A percentile compares a stretch with the other conserved stretches of the same genome.
phyloP scores from a whole-genome alignment of 2,329 filamentous ascomycete genomes.

The Byssoonygena ceratinophila region DNA sequence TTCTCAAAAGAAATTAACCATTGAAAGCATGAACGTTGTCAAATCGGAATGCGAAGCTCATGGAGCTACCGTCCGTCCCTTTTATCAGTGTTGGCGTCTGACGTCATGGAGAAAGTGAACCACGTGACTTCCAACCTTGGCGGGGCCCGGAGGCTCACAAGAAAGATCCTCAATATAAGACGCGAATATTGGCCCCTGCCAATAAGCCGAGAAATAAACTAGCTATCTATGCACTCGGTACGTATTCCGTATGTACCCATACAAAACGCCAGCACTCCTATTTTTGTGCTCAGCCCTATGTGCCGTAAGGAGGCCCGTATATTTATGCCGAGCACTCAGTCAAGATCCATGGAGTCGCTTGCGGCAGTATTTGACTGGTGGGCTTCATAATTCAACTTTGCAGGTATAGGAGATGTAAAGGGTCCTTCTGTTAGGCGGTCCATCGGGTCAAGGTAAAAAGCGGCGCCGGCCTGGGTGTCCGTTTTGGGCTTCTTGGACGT shows the following conservation, averaged over 20 bases:
- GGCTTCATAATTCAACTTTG: background rate
- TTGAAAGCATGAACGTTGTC: background rate
- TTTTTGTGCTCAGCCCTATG: background rate
- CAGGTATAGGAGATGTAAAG: background rate
- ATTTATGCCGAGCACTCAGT: background rate
- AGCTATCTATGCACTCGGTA: background rate
- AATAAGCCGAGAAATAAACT: too few species aligned
- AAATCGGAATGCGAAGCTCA: background rate
- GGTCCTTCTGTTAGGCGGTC: background rate
- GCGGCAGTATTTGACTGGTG: background rate
- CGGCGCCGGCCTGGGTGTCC: background rate
- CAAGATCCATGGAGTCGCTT: constrained; percentile 9
- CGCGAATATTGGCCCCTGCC: background rate
- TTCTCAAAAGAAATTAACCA: background rate
- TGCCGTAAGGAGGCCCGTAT: background rate
- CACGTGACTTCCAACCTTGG: constrained; percentile 1
- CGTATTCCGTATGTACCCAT: background rate
- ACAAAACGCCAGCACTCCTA: background rate
- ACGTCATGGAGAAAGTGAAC: constrained; percentile 3
- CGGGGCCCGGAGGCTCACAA: too few species aligned
- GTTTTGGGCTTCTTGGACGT: constrained; percentile 4
- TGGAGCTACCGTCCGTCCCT: background rate
- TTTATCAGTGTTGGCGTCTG: background rate
- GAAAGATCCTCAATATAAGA: background rate
- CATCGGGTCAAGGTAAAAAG: background rate